A percentile compares a stretch with the other conserved stretches of the same genome.
These are phyloP conservation scores for Triticum monococcum DNA, from an alignment of 176 grass and related monocot genomes.

Conservation along the genomic window DNA sequence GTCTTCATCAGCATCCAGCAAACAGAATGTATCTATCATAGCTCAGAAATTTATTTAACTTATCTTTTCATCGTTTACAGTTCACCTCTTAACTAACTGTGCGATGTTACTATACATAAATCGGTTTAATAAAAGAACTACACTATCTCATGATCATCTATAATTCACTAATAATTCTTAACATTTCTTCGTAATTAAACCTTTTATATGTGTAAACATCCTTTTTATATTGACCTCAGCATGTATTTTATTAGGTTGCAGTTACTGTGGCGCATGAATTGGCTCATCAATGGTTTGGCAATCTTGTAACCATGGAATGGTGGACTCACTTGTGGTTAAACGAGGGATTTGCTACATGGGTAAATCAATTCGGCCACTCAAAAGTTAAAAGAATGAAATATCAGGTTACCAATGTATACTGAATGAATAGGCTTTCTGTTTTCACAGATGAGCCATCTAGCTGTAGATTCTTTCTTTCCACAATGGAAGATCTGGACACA, in stretches of 20 bases:
- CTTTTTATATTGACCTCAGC: constrained; percentile 20
- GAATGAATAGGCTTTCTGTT: constrained; percentile 6
- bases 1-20: constrained; percentile 54
- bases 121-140: background rate
- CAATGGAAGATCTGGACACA: constrained; percentile 76
- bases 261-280: constrained; percentile 73
- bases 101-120: background rate
- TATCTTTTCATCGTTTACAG: background rate
- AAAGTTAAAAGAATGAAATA: background rate
- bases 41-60: constrained; percentile 9
- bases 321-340: constrained; percentile 89
- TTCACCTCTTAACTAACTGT: constrained; percentile 14
- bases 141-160: background rate
- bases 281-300: constrained; percentile 82
- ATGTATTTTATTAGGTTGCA: constrained; percentile 44
- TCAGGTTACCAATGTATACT: background rate
- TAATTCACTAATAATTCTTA: background rate
- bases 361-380: constrained; percentile 17
- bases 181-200: constrained; percentile 5
- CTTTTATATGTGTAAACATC: background rate
- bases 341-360: constrained; percentile 83
- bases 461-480: constrained; percentile 60
- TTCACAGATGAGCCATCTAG: constrained; percentile 62
- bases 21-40: constrained; percentile 45
- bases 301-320: constrained; percentile 92